Conservation (phyloP, 2,329 filamentous ascomycete genomes). For the Sporothrix mexicana region DNA sequence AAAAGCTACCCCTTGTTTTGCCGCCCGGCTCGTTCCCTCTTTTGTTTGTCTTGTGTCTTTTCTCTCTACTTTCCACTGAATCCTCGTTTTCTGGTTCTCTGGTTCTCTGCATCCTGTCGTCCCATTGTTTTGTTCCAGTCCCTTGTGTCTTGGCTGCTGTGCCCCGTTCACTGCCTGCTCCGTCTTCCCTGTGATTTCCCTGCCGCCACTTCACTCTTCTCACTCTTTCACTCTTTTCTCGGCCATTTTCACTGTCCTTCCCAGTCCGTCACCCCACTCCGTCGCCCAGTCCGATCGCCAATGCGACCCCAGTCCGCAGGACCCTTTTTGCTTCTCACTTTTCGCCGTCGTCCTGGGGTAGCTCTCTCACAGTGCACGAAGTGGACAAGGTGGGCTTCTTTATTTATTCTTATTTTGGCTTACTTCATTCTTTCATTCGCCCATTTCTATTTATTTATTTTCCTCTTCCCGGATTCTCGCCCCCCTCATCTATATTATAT, state of each 20-base stretch:
- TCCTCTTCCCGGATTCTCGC: not conserved
- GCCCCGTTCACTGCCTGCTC: not conserved
- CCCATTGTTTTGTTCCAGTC: not conserved
- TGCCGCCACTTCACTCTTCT: not conserved
- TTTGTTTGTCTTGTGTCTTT: not conserved
- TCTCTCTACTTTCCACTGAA: not conserved
- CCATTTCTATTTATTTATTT: not conserved
- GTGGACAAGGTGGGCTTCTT: not conserved
- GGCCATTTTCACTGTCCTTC: not conserved
- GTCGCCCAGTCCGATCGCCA: not conserved
- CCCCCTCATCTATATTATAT: not conserved
- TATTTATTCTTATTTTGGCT: not conserved
- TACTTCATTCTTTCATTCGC: too few relatives aligned
- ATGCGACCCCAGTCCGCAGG: not conserved
- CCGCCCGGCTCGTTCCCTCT: not conserved
- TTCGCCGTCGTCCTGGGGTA: not conserved
- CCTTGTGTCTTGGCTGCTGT: conserved; percentile 9
- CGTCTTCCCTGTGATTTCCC: not conserved
- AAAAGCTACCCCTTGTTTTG: conserved; percentile 1
- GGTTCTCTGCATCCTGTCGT: not conserved
- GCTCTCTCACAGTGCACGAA: not conserved
- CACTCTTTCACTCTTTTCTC: too few relatives aligned
- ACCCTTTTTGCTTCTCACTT: not conserved
- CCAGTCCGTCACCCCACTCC: not conserved
- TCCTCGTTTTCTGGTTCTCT: not conserved